These are phyloP conservation scores for Boletus sp. DNA, from an alignment of 768 basidiomycete genomes.

Conservation along the genomic window DNA sequence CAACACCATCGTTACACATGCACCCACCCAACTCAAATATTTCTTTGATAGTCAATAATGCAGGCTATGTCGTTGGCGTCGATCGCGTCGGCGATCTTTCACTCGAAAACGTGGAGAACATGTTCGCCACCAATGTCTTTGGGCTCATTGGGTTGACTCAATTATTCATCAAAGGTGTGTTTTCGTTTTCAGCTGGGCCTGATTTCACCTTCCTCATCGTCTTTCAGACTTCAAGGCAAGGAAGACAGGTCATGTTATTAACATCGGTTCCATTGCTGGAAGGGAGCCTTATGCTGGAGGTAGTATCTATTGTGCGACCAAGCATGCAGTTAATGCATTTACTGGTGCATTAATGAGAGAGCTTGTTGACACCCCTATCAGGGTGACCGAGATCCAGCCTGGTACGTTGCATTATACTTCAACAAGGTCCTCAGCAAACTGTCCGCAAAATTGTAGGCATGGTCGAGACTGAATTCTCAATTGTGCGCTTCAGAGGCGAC, in stretches of 20 bases:
- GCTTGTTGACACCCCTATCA: slow-evolving; percentile 87
- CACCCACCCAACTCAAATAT: background rate
- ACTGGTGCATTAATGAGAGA: slow-evolving; percentile 78
- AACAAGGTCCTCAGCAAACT: slow-evolving; percentile 1
- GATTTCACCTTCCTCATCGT: slow-evolving; percentile 8
- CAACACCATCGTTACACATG: background rate
- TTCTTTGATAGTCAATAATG: slow-evolving; percentile 56
- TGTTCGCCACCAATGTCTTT: slow-evolving; percentile 80
- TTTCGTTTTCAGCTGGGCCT: background rate
- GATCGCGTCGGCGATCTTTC: slow-evolving; percentile 84
- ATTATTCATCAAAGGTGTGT: slow-evolving; percentile 54
- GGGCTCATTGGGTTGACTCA: slow-evolving; percentile 85
- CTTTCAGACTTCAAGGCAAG: slow-evolving; percentile 69
- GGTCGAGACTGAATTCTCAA: slow-evolving; percentile 92
- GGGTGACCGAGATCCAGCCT: slow-evolving; percentile 93
- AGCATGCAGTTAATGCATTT: slow-evolving; percentile 84
- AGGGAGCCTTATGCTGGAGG: slow-evolving; percentile 87
- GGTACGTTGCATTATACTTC: slow-evolving; percentile 41
- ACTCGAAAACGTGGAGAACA: slow-evolving; percentile 73
- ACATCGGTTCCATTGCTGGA: slow-evolving; percentile 91
- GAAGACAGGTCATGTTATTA: slow-evolving; percentile 86
- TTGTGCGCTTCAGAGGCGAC: slow-evolving; percentile 88
- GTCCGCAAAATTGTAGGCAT: slow-evolving; percentile 46
- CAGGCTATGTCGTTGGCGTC: slow-evolving; percentile 86
- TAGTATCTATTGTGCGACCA: slow-evolving; percentile 90